phyloP scores from a whole-genome alignment of 1,284 basidiomycete species.

The Cutaneotrichosporon mucoides region DNA sequence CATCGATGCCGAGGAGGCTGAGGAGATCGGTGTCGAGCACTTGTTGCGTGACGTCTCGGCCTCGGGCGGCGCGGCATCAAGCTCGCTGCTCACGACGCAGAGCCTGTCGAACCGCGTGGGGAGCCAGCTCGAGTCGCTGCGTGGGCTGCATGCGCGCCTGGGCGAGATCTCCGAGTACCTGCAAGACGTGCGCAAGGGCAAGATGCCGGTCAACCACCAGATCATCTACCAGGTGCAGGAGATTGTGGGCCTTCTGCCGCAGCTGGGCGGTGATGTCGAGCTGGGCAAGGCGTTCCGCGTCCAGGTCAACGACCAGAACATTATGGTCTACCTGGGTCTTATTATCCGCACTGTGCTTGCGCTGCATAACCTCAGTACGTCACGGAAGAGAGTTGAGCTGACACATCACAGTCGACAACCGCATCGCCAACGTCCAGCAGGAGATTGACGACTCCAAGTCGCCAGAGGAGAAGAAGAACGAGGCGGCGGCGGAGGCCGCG shows the following conservation, averaged over 20 bases:
- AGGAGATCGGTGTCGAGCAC: conserved; percentile 98
- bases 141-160: conserved; percentile 84
- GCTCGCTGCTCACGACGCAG: conserved; percentile 45
- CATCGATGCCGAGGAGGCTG: conserved; percentile 95
- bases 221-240: conserved; percentile 96
- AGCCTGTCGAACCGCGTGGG: conserved; percentile 89
- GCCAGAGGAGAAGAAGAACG: conserved; percentile 39
- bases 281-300: conserved; percentile 78
- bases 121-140: conserved; percentile 83
- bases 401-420: conserved; percentile 48
- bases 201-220: conserved; percentile 90
- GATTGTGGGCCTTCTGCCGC: conserved; percentile 86
- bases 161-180: conserved; percentile 87
- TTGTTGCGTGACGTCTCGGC: conserved; percentile 94
- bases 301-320: conserved; percentile 87
- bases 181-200: conserved; percentile 67
- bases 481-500: conserved; percentile 40
- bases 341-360: conserved; percentile 89
- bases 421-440: conserved; percentile 47
- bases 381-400: no score
- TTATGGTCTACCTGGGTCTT: conserved; percentile 91
- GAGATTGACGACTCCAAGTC: conserved; percentile 71
- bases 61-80: conserved; percentile 40
- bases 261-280: conserved; percentile 61
- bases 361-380: conserved; percentile 68